Conservation (phyloP, 148 eudicot genomes). For the Cornus controversa region DNA sequence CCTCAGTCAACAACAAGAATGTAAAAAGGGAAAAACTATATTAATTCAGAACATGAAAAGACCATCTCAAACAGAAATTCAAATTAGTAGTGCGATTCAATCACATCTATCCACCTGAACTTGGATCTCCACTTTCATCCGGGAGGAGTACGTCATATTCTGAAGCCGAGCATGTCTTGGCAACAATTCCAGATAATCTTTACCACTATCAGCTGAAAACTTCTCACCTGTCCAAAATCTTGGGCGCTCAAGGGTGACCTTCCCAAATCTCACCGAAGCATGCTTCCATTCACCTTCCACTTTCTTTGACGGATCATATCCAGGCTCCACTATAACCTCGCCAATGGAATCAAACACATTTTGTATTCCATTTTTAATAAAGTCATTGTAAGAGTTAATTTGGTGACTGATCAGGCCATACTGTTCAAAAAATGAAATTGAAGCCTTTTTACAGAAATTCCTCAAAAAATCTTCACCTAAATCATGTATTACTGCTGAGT, state of each 20-base stretch:
- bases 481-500: constrained; percentile 32
- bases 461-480: constrained; percentile 50
- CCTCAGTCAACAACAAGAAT: too few relatives aligned
- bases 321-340: constrained; percentile 69
- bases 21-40: neutral
- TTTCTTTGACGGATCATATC: constrained; percentile 81
- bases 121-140: constrained; percentile 60
- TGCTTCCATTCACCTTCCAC: constrained; percentile 74
- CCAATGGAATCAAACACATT: constrained; percentile 61
- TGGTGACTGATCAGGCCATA: constrained; percentile 90
- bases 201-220: constrained; percentile 52
- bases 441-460: constrained; percentile 65
- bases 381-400: constrained; percentile 81
- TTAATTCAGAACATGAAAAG: neutral
- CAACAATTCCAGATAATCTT: constrained; percentile 44
- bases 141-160: constrained; percentile 86
- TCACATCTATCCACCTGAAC: constrained; percentile 48
- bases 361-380: constrained; percentile 62
- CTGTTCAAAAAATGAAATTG: constrained; percentile 63
- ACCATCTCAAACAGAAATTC: neutral
- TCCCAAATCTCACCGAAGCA: constrained; percentile 69
- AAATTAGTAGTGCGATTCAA: neutral
- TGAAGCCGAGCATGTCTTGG: constrained; percentile 94
- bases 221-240: constrained; percentile 75
- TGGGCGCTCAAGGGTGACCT: constrained; percentile 74